phyloP scores from a whole-genome alignment of 495 filamentous ascomycete species.

The Trichoderma reesei region DNA sequence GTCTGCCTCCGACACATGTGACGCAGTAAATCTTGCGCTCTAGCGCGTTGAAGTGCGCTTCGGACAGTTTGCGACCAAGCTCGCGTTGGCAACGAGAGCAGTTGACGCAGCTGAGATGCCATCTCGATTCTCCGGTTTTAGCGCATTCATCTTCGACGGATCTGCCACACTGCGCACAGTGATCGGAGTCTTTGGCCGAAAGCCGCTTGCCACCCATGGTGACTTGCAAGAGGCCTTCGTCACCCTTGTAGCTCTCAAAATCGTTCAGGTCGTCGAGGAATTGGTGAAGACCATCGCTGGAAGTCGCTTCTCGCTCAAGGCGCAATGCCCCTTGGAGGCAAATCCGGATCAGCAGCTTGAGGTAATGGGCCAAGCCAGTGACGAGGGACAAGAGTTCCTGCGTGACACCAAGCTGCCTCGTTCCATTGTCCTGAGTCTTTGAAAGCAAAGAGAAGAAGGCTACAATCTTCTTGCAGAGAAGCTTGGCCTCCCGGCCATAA shows the following conservation, averaged over 20 bases:
- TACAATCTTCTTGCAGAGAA: constrained; percentile 98
- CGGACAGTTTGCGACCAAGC: constrained; percentile 49
- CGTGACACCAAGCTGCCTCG: constrained; percentile 84
- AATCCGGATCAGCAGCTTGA: constrained; percentile 95
- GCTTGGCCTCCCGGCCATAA: constrained; percentile 89
- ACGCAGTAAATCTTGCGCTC: constrained; percentile 60
- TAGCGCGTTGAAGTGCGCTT: constrained; percentile 55
- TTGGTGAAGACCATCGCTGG: constrained; percentile 59
- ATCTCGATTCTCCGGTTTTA: constrained; percentile 58
- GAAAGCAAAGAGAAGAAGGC: constrained; percentile 92
- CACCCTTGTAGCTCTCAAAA: constrained; percentile 59
- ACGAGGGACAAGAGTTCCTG: constrained; percentile 93
- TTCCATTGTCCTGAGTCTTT: constrained; percentile 83
- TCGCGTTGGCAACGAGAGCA: constrained; percentile 70
- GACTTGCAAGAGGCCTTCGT: constrained; percentile 60
- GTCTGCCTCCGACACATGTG: constrained; percentile 39
- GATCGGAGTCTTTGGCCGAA: constrained; percentile 70
- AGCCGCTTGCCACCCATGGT: constrained; percentile 62
- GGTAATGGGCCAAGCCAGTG: constrained; percentile 93
- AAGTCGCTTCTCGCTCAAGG: constrained; percentile 74
- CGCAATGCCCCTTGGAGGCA: constrained; percentile 88
- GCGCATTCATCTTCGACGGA: constrained; percentile 93
- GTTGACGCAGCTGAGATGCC: constrained; percentile 71
- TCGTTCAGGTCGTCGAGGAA: constrained; percentile 76
- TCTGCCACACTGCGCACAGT: constrained; percentile 68